Evolutionary conservation across 495 filamentous ascomycete species (phyloP).

Genomic region (Xylaria palmicola): DNA sequence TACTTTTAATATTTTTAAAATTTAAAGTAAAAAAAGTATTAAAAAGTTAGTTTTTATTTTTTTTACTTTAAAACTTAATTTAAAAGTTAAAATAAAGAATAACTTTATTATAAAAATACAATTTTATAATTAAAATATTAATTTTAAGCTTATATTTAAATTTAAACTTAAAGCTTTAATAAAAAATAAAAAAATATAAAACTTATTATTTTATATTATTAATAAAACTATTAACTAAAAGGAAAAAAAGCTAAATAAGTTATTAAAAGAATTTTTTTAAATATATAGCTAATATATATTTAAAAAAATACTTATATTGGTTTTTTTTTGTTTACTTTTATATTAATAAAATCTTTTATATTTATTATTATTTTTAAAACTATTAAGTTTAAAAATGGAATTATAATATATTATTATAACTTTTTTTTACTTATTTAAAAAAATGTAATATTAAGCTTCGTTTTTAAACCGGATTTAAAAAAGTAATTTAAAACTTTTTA

Average conservation of each 20-base stretch:
- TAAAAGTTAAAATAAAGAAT: background rate
- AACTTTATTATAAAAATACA: background rate
- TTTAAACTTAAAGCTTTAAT: background rate
- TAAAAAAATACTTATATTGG: background rate
- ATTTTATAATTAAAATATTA: background rate
- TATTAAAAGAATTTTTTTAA: background rate
- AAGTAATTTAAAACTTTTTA: background rate
- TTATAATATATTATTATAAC: background rate
- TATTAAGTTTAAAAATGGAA: background rate
- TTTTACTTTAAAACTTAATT: background rate
- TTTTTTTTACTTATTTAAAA: background rate
- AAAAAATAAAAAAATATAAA: background rate
- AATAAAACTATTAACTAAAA: background rate
- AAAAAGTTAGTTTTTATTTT: background rate
- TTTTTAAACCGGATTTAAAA: background rate
- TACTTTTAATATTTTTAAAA: background rate
- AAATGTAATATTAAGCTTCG: background rate
- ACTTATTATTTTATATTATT: background rate
- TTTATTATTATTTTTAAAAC: background rate
- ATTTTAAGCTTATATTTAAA: too few relatives aligned
- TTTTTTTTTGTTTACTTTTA: too few relatives aligned
- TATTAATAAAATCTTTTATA: too few relatives aligned
- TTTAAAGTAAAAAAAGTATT: background rate
- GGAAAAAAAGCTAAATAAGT: background rate
- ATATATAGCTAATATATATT: background rate